Percentiles rank a stretch among this genome's conserved stretches.
phyloP scores from a whole-genome alignment of 257 asterid species.

The Asclepias syriaca region DNA sequence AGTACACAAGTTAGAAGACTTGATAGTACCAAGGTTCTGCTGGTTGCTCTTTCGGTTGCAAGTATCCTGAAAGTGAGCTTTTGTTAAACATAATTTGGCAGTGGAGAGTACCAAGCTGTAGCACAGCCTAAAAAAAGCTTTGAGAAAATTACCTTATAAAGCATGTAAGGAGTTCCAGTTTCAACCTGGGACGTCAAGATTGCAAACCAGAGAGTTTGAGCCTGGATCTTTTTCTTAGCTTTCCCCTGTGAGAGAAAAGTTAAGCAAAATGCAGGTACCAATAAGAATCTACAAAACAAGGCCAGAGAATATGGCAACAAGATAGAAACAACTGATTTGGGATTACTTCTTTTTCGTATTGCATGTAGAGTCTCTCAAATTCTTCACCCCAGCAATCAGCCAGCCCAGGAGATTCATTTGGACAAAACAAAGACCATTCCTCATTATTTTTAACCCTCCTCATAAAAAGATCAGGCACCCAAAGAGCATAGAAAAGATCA shows the following conservation, averaged over 20 bases:
- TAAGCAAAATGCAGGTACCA: not conserved
- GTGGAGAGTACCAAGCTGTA: not conserved
- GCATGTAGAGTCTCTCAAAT: slow-evolving; percentile 69
- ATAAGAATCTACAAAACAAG: not conserved
- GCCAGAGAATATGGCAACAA: not conserved
- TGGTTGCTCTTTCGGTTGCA: slow-evolving; percentile 97
- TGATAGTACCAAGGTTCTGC: slow-evolving; percentile 91
- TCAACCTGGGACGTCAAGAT: slow-evolving; percentile 43
- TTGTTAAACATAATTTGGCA: no score
- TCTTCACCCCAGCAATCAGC: slow-evolving; percentile 99
- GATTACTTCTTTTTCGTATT: slow-evolving; percentile 70
- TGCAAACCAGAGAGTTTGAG: slow-evolving; percentile 42
- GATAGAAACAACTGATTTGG: not conserved
- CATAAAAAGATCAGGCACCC: slow-evolving; percentile 97
- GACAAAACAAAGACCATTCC: slow-evolving; percentile 90
- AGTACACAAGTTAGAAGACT: slow-evolving; percentile 87
- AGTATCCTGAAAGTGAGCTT: slow-evolving; percentile 52
- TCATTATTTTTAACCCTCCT: slow-evolving; percentile 68
- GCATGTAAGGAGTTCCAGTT: slow-evolving; percentile 42
- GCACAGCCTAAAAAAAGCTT: not conserved
- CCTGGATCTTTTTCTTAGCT: slow-evolving; percentile 42
- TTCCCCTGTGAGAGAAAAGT: slow-evolving; percentile 23
- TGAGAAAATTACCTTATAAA: slow-evolving; percentile 37
- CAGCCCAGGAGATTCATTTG: slow-evolving; percentile 87
- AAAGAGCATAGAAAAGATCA: slow-evolving; percentile 86